These are phyloP conservation scores for Nicotiana obtusifolia DNA, from an alignment of 257 asterid genomes.

Conservation along the genomic window DNA sequence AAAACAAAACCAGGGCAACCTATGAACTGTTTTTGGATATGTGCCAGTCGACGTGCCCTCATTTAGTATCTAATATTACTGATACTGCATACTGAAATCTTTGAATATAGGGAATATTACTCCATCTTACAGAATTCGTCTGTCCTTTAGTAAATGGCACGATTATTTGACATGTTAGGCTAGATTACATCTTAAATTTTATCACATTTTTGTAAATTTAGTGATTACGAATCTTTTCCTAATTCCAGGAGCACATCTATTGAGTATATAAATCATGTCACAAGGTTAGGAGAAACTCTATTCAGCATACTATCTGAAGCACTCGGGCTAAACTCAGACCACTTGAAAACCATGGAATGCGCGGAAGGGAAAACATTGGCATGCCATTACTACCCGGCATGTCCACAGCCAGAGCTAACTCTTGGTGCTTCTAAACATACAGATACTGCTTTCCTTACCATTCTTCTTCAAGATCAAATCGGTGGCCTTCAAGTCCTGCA, in stretches of 20 bases:
- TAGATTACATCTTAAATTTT: background rate
- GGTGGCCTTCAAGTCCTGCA: slow-evolving; percentile 76
- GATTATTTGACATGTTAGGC: background rate
- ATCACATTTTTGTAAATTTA: background rate
- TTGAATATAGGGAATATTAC: background rate
- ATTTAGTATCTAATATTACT: no score
- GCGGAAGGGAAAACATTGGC: slow-evolving; percentile 24
- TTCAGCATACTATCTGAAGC: slow-evolving; percentile 55
- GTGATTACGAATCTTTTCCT: background rate
- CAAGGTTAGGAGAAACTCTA: slow-evolving; percentile 38
- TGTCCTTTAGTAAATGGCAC: background rate
- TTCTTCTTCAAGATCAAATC: slow-evolving; percentile 60
- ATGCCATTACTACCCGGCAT: slow-evolving; percentile 64
- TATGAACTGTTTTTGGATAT: background rate
- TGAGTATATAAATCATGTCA: slow-evolving; percentile 33
- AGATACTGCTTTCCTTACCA: slow-evolving; percentile 57
- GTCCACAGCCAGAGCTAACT: slow-evolving; percentile 70
- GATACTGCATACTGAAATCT: background rate
- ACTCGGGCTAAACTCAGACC: slow-evolving; percentile 43
- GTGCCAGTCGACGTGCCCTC: background rate
- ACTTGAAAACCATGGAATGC: slow-evolving; percentile 40
- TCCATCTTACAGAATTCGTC: background rate
- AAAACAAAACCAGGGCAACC: background rate
- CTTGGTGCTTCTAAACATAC: slow-evolving; percentile 60
- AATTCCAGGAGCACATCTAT: slow-evolving; percentile 38